Percentiles rank a stretch among this genome's conserved stretches.
Evolutionary conservation across 768 basidiomycete species (phyloP).

Genomic region (Dacryopinax primogenitus): DNA sequence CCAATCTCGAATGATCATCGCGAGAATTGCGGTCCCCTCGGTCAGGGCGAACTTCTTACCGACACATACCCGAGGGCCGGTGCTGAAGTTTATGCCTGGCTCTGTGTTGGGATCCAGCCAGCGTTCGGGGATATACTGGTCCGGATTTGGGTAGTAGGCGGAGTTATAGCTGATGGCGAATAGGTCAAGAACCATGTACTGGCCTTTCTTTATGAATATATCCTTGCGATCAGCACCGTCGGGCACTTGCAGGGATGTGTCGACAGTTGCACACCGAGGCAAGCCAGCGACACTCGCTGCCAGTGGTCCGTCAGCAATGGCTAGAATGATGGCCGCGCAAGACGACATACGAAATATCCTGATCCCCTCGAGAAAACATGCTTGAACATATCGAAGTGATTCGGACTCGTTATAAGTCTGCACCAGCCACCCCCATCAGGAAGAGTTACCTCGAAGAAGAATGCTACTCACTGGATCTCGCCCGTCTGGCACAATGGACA

Average conservation of each 20-base stretch:
- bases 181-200: not conserved
- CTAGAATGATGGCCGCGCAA: too few relatives aligned
- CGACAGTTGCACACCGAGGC: constrained; percentile 24
- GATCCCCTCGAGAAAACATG: constrained; percentile 23
- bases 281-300: constrained; percentile 26
- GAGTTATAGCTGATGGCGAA: constrained; percentile 36
- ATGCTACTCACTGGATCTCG: constrained; percentile 22
- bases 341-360: constrained; percentile 29
- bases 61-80: constrained; percentile 41
- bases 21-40: constrained; percentile 42
- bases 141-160: constrained; percentile 37
- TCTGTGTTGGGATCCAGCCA: constrained; percentile 34
- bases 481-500: constrained; percentile 19
- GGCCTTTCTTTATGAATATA: not conserved
- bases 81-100: constrained; percentile 18
- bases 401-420: constrained; percentile 21
- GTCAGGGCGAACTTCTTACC: constrained; percentile 44
- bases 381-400: constrained; percentile 25
- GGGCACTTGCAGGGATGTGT: constrained; percentile 20
- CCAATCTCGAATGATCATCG: constrained; percentile 42
- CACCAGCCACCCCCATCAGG: not conserved
- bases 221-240: constrained; percentile 13
- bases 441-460: too few relatives aligned
- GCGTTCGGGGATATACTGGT: constrained; percentile 38
- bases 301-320: too few relatives aligned